phyloP scores from a whole-genome alignment of 768 basidiomycete genomes.

The Cyclocybe cylindracea region DNA sequence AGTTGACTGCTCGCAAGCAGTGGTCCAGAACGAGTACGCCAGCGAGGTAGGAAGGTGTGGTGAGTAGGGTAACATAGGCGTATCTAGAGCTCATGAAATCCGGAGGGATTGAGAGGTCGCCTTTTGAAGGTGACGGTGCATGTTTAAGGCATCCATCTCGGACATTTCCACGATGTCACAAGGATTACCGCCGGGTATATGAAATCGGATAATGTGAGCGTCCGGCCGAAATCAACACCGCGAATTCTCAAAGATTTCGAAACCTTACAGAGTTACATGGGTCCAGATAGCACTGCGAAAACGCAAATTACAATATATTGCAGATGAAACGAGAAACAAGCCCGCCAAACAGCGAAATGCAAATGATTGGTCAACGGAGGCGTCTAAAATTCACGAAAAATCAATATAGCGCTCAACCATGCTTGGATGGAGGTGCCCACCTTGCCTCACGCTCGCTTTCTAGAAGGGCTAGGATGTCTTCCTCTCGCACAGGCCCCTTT shows the following conservation, averaged over 20 bases:
- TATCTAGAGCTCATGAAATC: slow-evolving; percentile 24
- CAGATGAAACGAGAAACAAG: slow-evolving; percentile 18
- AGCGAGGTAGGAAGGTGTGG: slow-evolving; percentile 66
- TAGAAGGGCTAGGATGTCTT: slow-evolving; percentile 94
- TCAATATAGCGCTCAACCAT: slow-evolving; percentile 1
- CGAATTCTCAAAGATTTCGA: slow-evolving; percentile 9
- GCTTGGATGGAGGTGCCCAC: slow-evolving; percentile 39
- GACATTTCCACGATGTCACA: slow-evolving; percentile 24
- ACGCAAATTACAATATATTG: slow-evolving; percentile 27
- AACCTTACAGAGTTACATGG: slow-evolving; percentile 8
- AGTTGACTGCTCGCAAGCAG: slow-evolving; percentile 52
- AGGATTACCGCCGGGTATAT: slow-evolving; percentile 16
- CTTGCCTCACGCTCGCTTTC: slow-evolving; percentile 99
- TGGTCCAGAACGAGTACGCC: slow-evolving; percentile 64
- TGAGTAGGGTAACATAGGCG: slow-evolving; percentile 81
- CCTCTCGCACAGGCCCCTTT: slow-evolving; percentile 94
- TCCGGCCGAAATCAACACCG: slow-evolving; percentile 16
- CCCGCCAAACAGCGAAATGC: slow-evolving; percentile 11
- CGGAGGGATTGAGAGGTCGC: slow-evolving; percentile 7
- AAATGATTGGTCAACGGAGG: slow-evolving; percentile 19
- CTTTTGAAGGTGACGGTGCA: slow-evolving; percentile 14
- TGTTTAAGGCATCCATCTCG: slow-evolving; percentile 21
- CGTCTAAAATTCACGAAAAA: slow-evolving; percentile 11
- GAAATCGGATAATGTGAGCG: slow-evolving; percentile 16
- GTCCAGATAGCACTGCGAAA: slow-evolving; percentile 3